Conservation (phyloP, 805 yeast genomes). For the Teunomyces barrocoloradensis region DNA sequence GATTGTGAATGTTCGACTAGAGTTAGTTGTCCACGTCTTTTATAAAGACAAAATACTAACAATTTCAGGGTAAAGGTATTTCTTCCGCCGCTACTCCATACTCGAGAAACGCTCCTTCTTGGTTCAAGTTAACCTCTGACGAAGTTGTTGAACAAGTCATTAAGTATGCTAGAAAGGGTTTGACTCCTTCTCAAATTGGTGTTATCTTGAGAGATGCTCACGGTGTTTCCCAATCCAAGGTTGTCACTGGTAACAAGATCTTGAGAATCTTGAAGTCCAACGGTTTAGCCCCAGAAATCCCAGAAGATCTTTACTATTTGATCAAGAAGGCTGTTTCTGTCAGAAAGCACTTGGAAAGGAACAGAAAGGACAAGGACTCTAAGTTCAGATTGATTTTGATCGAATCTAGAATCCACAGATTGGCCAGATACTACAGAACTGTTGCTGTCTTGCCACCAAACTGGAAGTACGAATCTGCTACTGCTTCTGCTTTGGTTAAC, state of each 20-base stretch:
- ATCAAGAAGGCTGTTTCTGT: constrained; percentile 99
- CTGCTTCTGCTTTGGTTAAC: constrained; percentile 99
- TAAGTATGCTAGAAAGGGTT: constrained; percentile 99
- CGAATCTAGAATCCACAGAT: constrained; percentile 99
- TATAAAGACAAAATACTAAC: constrained; percentile 38
- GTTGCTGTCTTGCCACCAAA: constrained; percentile 98
- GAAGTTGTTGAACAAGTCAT: constrained; percentile 95
- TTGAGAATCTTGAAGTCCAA: constrained; percentile 98
- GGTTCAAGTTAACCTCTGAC: constrained; percentile 97
- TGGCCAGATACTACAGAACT: constrained; percentile 99
- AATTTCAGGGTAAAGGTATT: constrained; percentile 92
- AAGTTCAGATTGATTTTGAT: constrained; percentile 99
- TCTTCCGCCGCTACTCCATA: constrained; percentile 98
- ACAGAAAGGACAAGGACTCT: constrained; percentile 99
- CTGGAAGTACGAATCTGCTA: constrained; percentile 99
- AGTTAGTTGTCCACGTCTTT: background rate
- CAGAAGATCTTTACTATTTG: constrained; percentile 99
- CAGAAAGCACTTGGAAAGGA: constrained; percentile 99
- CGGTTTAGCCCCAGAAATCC: constrained; percentile 99
- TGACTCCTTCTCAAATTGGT: constrained; percentile 99
- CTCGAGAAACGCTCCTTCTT: constrained; percentile 97
- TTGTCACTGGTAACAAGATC: constrained; percentile 98
- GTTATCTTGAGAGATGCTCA: constrained; percentile 99
- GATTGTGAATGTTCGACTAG: no score
- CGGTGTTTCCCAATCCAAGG: constrained; percentile 97